Percentiles rank a stretch among this genome's conserved stretches.
These are phyloP conservation scores for Adansonia rubrostipa DNA, from an alignment of 441 rosid species.

Conservation along the genomic window DNA sequence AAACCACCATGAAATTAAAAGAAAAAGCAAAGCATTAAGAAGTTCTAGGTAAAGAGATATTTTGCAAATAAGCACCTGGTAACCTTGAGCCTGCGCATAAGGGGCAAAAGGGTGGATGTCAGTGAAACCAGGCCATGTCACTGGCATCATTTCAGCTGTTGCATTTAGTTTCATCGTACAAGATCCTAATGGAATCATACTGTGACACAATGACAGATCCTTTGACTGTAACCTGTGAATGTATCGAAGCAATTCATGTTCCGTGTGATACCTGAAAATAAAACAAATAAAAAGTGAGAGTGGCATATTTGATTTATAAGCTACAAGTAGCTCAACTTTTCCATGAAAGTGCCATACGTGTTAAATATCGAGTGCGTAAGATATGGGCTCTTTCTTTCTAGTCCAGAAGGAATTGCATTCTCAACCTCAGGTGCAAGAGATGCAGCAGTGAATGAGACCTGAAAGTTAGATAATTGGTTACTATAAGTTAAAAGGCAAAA, in stretches of 20 bases:
- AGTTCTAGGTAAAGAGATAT: conserved; percentile 16
- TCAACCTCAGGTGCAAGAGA: conserved; percentile 88
- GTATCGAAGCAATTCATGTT: conserved; percentile 92
- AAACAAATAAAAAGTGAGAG: conserved; percentile 29
- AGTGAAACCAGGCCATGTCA: conserved; percentile 86
- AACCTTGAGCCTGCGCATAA: conserved; percentile 78
- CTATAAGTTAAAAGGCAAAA: neutral
- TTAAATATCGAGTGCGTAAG: conserved; percentile 85
- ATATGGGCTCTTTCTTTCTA: conserved; percentile 75
- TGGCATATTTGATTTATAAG: conserved; percentile 23
- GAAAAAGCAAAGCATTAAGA: neutral
- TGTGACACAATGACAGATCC: conserved; percentile 97
- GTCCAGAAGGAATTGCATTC: conserved; percentile 64
- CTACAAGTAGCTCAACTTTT: conserved; percentile 29
- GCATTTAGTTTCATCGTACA: conserved; percentile 98
- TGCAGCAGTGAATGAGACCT: conserved; percentile 88
- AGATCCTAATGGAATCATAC: conserved; percentile 98
- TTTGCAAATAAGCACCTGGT: conserved; percentile 52
- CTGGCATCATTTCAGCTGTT: conserved; percentile 95
- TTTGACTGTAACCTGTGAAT: conserved; percentile 75
- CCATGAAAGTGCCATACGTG: conserved; percentile 50
- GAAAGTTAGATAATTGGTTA: conserved; percentile 30
- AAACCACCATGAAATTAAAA: conserved; percentile 20
- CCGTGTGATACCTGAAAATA: conserved; percentile 73
- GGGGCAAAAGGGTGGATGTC: conserved; percentile 95